phyloP scores from a whole-genome alignment of 1,284 basidiomycete genomes.

The Puccinia triticina region DNA sequence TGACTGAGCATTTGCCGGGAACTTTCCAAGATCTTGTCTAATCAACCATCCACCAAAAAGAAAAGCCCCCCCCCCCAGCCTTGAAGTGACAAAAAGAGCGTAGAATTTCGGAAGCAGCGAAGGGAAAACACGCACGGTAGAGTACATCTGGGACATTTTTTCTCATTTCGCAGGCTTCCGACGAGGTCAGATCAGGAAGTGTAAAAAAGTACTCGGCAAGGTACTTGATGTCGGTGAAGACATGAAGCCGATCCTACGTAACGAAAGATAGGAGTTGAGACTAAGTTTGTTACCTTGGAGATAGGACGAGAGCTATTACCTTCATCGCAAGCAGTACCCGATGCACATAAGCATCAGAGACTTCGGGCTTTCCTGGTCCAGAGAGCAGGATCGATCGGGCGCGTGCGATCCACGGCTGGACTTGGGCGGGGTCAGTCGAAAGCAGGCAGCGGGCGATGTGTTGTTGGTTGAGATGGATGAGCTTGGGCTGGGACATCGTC shows the following conservation, averaged over 20 bases:
- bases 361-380: neutral
- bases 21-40: conserved; percentile 15
- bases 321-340: conserved; percentile 30
- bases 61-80: neutral
- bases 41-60: neutral
- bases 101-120: no score
- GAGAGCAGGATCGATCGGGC: conserved; percentile 39
- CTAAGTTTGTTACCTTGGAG: no score
- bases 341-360: conserved; percentile 6
- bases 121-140: conserved; percentile 62
- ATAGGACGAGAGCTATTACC: conserved; percentile 53
- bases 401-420: conserved; percentile 41
- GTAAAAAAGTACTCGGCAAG: conserved; percentile 76
- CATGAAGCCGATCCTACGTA: conserved; percentile 70
- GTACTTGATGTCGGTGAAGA: conserved; percentile 70
- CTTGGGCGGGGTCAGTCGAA: conserved; percentile 50
- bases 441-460: conserved; percentile 66
- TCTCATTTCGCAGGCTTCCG: conserved; percentile 68
- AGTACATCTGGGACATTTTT: conserved; percentile 62
- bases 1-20: neutral
- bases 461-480: conserved; percentile 76
- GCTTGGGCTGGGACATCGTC: conserved; percentile 71
- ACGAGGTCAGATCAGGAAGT: conserved; percentile 67
- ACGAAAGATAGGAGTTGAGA: neutral
- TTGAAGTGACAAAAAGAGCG: conserved; percentile 25